A percentile compares a stretch with the other conserved stretches of the same genome.
Conservation (phyloP, 2,329 filamentous ascomycete species). For the Talaromyces sp. region DNA sequence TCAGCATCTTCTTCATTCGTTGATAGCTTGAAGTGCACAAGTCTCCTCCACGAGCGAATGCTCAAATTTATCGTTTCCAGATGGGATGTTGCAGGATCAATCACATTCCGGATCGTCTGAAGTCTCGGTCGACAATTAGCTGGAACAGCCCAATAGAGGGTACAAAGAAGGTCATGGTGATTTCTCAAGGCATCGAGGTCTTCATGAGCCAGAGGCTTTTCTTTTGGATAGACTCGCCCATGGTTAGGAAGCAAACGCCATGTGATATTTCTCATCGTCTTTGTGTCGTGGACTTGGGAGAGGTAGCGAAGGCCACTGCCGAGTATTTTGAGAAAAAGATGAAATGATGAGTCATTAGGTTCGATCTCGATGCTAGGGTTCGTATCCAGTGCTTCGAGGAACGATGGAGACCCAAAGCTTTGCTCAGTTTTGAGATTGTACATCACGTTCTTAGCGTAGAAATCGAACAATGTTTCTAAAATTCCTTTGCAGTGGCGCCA, state of each 20-base stretch:
- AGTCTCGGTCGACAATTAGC: slow-evolving; percentile 52
- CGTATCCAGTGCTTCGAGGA: slow-evolving; percentile 51
- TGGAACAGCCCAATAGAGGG: slow-evolving; percentile 58
- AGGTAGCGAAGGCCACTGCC: slow-evolving; percentile 50
- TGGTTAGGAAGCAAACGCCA: slow-evolving; percentile 60
- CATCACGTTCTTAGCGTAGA: slow-evolving; percentile 56
- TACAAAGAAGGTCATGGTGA: slow-evolving; percentile 60
- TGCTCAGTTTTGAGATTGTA: slow-evolving; percentile 53
- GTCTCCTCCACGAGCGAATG: slow-evolving; percentile 56
- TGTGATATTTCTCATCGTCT: slow-evolving; percentile 55
- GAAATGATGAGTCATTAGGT: slow-evolving; percentile 54
- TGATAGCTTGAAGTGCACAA: slow-evolving; percentile 57
- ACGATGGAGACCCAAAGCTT: slow-evolving; percentile 50
- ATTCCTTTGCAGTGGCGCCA: slow-evolving; percentile 56
- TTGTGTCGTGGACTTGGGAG: slow-evolving; percentile 46
- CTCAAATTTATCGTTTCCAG: slow-evolving; percentile 58
- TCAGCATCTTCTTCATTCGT: slow-evolving; percentile 46
- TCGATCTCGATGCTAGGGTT: slow-evolving; percentile 44
- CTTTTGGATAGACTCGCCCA: slow-evolving; percentile 58
- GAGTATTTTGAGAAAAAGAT: slow-evolving; percentile 58
- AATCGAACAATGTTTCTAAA: slow-evolving; percentile 56
- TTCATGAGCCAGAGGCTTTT: slow-evolving; percentile 50
- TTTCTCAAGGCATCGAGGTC: slow-evolving; percentile 59
- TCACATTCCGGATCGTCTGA: slow-evolving; percentile 51
- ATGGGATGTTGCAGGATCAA: slow-evolving; percentile 57